A percentile compares a stretch with the other conserved stretches of the same genome.
These are phyloP conservation scores for Fusarium brevicatenulatum DNA, from an alignment of 2,329 filamentous ascomycete genomes.

Conservation along the genomic window DNA sequence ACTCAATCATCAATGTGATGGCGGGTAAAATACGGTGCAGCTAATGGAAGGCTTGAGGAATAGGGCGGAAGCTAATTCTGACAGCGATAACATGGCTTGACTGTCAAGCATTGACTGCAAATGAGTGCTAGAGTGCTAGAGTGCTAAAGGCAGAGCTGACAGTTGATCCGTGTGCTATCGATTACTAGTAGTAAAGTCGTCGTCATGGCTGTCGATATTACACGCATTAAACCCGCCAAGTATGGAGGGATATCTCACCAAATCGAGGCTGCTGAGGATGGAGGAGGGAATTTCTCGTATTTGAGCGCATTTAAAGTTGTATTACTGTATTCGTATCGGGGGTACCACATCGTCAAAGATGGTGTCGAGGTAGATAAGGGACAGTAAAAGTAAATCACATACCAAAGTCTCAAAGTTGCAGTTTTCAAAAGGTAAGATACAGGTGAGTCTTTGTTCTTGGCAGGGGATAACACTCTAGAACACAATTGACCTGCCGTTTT, in stretches of 20 bases:
- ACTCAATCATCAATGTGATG: neutral
- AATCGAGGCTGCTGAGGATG: neutral
- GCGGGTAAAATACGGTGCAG: neutral
- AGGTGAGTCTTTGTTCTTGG: constrained; percentile 6
- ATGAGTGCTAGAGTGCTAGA: neutral
- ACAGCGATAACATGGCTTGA: neutral
- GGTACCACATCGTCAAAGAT: neutral
- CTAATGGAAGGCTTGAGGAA: neutral
- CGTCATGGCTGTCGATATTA: constrained; percentile 21
- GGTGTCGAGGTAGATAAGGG: neutral
- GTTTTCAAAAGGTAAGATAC: neutral
- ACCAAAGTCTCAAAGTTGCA: neutral
- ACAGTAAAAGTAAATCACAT: neutral
- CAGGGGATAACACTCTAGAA: constrained; percentile 8
- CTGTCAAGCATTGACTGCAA: neutral
- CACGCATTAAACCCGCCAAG: constrained; percentile 7
- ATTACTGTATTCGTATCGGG: neutral
- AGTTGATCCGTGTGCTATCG: constrained; percentile 12
- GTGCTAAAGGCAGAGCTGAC: neutral
- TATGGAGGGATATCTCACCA: neutral
- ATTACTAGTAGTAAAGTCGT: neutral
- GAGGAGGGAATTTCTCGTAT: constrained; percentile 15
- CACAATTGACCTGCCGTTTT: constrained; percentile 16
- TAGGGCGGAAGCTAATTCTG: neutral
- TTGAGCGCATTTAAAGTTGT: constrained; percentile 10